phyloP scores from a whole-genome alignment of 164 flowering plant genomes.

The Vitis rupestris region DNA sequence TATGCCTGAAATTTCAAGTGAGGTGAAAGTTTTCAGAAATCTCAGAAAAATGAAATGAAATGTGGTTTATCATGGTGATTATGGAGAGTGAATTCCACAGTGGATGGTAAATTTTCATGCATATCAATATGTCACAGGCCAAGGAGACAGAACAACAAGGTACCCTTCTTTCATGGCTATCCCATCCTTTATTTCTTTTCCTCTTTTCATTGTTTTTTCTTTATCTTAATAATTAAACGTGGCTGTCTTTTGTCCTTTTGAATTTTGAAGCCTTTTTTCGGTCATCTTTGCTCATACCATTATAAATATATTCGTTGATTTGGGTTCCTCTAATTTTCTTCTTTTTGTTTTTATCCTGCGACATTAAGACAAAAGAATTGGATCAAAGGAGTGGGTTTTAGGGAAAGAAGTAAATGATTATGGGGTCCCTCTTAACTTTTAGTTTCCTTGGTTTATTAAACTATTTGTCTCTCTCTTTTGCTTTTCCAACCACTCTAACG shows the following conservation, averaged over 20 bases:
- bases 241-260: background rate
- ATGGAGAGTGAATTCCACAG: slow-evolving; percentile 5
- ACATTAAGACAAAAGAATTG: slow-evolving; percentile 19
- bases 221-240: background rate
- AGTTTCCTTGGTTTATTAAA: too few relatives aligned
- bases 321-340: slow-evolving; percentile 3
- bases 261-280: background rate
- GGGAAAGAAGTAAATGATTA: background rate
- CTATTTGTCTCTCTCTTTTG: too few relatives aligned
- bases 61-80: background rate
- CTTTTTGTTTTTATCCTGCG: slow-evolving; percentile 17
- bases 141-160: slow-evolving; percentile 47
- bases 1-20: slow-evolving; percentile 5
- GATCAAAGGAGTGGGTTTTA: background rate
- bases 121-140: slow-evolving; percentile 28
- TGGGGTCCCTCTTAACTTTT: slow-evolving; percentile 6
- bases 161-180: slow-evolving; percentile 30
- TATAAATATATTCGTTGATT: background rate
- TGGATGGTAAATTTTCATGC: slow-evolving; percentile 11
- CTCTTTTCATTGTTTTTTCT: background rate
- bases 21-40: slow-evolving; percentile 1
- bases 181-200: slow-evolving; percentile 15
- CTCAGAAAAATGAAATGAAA: background rate
- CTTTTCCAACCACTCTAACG: background rate
- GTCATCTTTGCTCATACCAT: slow-evolving; percentile 2